These are phyloP conservation scores for Pyrenophora seminiperda DNA, from an alignment of 2,329 filamentous ascomycete genomes.

Conservation along the genomic window DNA sequence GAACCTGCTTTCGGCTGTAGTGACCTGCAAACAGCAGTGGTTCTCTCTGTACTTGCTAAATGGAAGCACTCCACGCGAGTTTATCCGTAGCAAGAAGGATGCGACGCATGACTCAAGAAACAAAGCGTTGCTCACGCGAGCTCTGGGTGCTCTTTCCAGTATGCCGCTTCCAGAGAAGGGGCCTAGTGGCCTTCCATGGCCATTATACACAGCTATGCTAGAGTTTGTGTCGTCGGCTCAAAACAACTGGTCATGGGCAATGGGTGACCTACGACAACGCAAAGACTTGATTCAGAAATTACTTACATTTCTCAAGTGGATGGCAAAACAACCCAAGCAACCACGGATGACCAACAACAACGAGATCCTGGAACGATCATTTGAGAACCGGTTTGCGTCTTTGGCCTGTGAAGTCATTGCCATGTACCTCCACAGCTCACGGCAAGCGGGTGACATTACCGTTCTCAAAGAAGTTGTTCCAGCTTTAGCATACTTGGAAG, in stretches of 20 bases:
- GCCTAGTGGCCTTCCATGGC: constrained; percentile 25
- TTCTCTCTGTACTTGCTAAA: constrained; percentile 92
- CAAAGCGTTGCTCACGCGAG: constrained; percentile 74
- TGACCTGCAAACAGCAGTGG: constrained; percentile 93
- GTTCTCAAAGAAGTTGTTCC: constrained; percentile 74
- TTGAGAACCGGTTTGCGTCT: constrained; percentile 67
- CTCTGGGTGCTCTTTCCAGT: constrained; percentile 70
- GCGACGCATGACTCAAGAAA: constrained; percentile 46
- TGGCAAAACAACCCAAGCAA: constrained; percentile 34
- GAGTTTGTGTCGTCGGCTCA: constrained; percentile 88
- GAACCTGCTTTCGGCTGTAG: constrained; percentile 82
- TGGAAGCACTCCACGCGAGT: constrained; percentile 80
- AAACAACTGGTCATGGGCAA: constrained; percentile 95
- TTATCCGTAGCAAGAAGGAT: constrained; percentile 63
- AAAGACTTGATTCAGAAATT: constrained; percentile 73
- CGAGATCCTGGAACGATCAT: constrained; percentile 34
- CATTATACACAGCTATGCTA: constrained; percentile 73
- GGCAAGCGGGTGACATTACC: constrained; percentile 71
- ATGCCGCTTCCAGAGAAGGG: constrained; percentile 68
- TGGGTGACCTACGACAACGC: constrained; percentile 77
- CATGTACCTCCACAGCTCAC: constrained; percentile 85
- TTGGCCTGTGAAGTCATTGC: constrained; percentile 86
- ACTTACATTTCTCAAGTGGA: constrained; percentile 67
- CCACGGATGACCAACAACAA: constrained; percentile 30
- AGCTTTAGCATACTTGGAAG: constrained; percentile 78